These are phyloP conservation scores for Dactylellina haptotyla DNA, from an alignment of 2,329 filamentous ascomycete genomes.

Conservation along the genomic window DNA sequence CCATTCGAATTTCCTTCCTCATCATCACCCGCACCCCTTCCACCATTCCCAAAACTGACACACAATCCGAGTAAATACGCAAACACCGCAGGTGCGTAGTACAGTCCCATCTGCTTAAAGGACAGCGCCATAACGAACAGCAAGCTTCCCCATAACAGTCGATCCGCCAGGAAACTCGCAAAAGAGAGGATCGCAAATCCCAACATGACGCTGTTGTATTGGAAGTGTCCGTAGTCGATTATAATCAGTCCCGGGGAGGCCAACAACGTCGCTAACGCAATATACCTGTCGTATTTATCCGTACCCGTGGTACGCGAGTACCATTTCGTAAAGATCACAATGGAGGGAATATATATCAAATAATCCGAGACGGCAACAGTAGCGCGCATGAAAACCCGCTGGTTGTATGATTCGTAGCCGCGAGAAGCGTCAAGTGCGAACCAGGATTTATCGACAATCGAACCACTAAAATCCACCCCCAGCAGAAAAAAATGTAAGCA, in stretches of 20 bases:
- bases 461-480: slow-evolving; percentile 67
- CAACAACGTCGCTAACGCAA: slow-evolving; percentile 87
- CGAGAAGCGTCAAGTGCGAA: slow-evolving; percentile 86
- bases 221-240: slow-evolving; percentile 94
- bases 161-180: slow-evolving; percentile 85
- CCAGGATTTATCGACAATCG: slow-evolving; percentile 81
- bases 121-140: slow-evolving; percentile 95
- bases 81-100: slow-evolving; percentile 93
- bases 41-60: slow-evolving; percentile 79
- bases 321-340: slow-evolving; percentile 84
- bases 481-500: neutral
- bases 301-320: slow-evolving; percentile 80
- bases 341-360: slow-evolving; percentile 84
- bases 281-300: slow-evolving; percentile 67
- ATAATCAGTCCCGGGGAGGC: slow-evolving; percentile 92
- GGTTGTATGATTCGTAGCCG: slow-evolving; percentile 77
- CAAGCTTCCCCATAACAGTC: slow-evolving; percentile 86
- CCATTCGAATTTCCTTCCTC: slow-evolving; percentile 15
- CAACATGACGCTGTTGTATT: slow-evolving; percentile 99
- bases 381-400: slow-evolving; percentile 96
- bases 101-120: slow-evolving; percentile 99
- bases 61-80: slow-evolving; percentile 89
- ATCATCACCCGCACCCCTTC: slow-evolving; percentile 64
- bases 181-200: slow-evolving; percentile 86
- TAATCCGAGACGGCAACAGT: slow-evolving; percentile 93